Base-by-base conservation (phyloP, 2,329 filamentous ascomycete genomes). In the Cordyceps pruinosa region DNA sequence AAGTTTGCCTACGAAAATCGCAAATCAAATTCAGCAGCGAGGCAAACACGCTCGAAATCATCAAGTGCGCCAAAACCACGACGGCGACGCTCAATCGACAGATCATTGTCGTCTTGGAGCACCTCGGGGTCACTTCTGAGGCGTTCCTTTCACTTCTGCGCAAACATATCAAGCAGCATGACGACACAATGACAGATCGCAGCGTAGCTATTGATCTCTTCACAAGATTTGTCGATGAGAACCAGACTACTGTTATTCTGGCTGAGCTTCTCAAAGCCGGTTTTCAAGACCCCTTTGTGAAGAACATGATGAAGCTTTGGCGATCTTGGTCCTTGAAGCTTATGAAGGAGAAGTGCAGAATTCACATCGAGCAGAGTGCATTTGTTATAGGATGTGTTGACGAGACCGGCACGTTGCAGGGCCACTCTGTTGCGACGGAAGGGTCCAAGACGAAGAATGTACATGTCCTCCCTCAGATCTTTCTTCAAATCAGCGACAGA, bases 361-460 rank as follows among this genome's bases (percentile, higher is more conserved):
- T 99, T 44, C 79, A 85, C 2, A 81, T 99, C 10, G 85, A 90
- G 7, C 73, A 93, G 58, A 91, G 93, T 1, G 92, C 91, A 1
- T 96, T 95, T 66, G 78, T 97, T 0, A 81, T 97, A 7, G 94
- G 93, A 3, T 91, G 89, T 60, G 83, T 93, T 6, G 94, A 99
- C 63, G 94, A 99, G 70, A 93, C 88, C 0, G 80, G 76, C 1
- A 87, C 80, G 0, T 73, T 99, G 9, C 79, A 83, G 59, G 94
- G 94, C 0, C 84, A 96, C 65, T 83, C 75, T 32, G 70, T 77
- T n/a, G 65, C 73, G 2, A 73, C 73, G 0, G 73, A 77, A 35
- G 68, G 75, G 23, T 65, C 67, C 35, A 46, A 61, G 15, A 67
- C 70, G 19, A 77, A 78, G 44, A 77, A 77, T 50, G 65, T 78